Conservation (phyloP, 805 yeast genomes). For the Diddensiella transvaalensis region DNA sequence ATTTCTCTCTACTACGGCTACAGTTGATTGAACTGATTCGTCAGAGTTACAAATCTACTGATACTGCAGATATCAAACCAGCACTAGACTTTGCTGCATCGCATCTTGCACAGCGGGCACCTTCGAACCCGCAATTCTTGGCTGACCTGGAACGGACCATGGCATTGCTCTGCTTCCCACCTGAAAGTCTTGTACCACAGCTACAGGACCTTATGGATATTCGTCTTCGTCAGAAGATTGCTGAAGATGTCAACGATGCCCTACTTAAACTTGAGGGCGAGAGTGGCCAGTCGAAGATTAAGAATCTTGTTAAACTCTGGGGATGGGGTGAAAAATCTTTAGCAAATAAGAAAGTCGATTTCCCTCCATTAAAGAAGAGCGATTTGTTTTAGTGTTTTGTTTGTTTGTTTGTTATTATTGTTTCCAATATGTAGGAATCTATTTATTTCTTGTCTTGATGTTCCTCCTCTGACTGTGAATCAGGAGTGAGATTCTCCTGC, state of each 20-base stretch:
- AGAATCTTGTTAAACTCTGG: constrained; percentile 58
- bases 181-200: constrained; percentile 36
- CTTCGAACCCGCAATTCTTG: constrained; percentile 52
- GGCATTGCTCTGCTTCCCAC: constrained; percentile 64
- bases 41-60: constrained; percentile 37
- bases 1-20: constrained; percentile 68
- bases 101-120: constrained; percentile 53
- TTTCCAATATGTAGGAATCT: too few relatives aligned
- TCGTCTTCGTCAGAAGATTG: constrained; percentile 60
- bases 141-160: constrained; percentile 76
- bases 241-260: constrained; percentile 65
- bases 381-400: constrained; percentile 24
- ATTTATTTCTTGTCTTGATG: constrained; percentile 8
- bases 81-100: constrained; percentile 36
- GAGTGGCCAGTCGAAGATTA: constrained; percentile 39
- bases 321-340: constrained; percentile 56
- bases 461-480: not conserved
- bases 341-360: constrained; percentile 37
- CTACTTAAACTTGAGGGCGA: constrained; percentile 44
- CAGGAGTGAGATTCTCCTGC: not conserved
- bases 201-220: constrained; percentile 55
- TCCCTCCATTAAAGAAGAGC: constrained; percentile 32
- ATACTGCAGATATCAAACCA: constrained; percentile 24
- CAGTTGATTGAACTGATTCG: constrained; percentile 80
- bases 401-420: too few relatives aligned